These are phyloP conservation scores for Mycena galericulata DNA, from an alignment of 768 basidiomycete genomes.

Conservation along the genomic window DNA sequence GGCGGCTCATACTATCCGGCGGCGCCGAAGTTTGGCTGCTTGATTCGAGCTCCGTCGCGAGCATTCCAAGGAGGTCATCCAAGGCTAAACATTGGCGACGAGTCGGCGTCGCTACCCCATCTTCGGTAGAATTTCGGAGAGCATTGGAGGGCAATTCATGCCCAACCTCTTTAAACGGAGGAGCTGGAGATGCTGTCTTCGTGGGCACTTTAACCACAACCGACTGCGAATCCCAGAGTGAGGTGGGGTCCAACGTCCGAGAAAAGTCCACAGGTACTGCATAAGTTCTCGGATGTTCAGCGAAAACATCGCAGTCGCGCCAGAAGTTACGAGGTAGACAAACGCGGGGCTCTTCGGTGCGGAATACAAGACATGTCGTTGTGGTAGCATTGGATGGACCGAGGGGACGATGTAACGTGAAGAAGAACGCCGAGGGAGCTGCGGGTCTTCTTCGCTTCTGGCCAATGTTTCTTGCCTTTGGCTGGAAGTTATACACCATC, in stretches of 20 bases:
- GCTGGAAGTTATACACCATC: conserved; percentile 33
- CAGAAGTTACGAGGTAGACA: neutral
- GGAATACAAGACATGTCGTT: conserved; percentile 1
- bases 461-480: neutral
- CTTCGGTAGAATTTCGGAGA: conserved; percentile 3
- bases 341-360: conserved; percentile 2
- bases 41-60: neutral
- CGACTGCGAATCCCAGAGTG: neutral
- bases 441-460: neutral
- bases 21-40: no score
- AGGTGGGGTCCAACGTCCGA: neutral
- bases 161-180: no score
- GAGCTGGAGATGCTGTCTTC: no score
- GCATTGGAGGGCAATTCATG: no score
- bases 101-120: neutral
- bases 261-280: conserved; percentile 6
- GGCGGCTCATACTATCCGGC: no score
- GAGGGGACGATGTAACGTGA: neutral
- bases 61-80: neutral
- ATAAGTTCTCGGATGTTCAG: neutral
- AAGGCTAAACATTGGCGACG: neutral
- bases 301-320: neutral
- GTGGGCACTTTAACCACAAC: neutral
- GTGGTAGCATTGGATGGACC: neutral
- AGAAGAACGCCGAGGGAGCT: neutral